phyloP scores from a whole-genome alignment of 805 yeast genomes.

The Lachancea dasiensis region DNA sequence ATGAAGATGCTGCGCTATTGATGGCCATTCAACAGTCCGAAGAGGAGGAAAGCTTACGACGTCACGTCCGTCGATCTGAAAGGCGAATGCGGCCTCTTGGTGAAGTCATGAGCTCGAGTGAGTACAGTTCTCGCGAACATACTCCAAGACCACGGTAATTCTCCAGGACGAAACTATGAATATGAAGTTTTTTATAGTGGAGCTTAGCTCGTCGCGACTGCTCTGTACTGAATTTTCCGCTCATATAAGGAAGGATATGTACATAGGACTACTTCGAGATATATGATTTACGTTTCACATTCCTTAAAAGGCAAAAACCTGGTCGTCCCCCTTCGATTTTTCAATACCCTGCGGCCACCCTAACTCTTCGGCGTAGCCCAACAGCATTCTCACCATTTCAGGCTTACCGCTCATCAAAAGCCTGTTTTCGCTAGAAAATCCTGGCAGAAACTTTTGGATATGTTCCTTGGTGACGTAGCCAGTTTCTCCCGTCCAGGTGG shows the following conservation, averaged over 20 bases:
- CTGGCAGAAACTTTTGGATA: slow-evolving; percentile 49
- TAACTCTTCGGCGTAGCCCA: slow-evolving; percentile 46
- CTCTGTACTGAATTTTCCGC: too few relatives aligned
- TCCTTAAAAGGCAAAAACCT: slow-evolving; percentile 54
- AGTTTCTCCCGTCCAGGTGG: slow-evolving; percentile 47
- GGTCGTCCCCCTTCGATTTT: slow-evolving; percentile 45
- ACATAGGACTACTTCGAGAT: not conserved
- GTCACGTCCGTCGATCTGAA: slow-evolving; percentile 2
- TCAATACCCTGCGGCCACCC: slow-evolving; percentile 50
- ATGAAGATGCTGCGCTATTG: slow-evolving; percentile 12
- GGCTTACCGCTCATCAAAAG: slow-evolving; percentile 72
- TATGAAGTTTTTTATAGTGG: too few relatives aligned
- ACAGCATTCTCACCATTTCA: slow-evolving; percentile 52
- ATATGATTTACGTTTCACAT: not conserved
- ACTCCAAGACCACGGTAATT: too few relatives aligned
- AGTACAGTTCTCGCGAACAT: too few relatives aligned
- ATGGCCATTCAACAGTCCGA: slow-evolving; percentile 19
- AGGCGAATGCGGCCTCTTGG: slow-evolving; percentile 9
- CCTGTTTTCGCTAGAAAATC: slow-evolving; percentile 42
- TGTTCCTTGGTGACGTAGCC: slow-evolving; percentile 60
- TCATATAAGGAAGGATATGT: too few relatives aligned
- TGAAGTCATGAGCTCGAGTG: slow-evolving; percentile 1
- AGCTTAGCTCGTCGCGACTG: too few relatives aligned
- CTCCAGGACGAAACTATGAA: too few relatives aligned
- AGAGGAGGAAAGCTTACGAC: slow-evolving; percentile 7